Evolutionary conservation across 352 stramenopile genomes (phyloP).

Genomic region (Peronospora tabacina): DNA sequence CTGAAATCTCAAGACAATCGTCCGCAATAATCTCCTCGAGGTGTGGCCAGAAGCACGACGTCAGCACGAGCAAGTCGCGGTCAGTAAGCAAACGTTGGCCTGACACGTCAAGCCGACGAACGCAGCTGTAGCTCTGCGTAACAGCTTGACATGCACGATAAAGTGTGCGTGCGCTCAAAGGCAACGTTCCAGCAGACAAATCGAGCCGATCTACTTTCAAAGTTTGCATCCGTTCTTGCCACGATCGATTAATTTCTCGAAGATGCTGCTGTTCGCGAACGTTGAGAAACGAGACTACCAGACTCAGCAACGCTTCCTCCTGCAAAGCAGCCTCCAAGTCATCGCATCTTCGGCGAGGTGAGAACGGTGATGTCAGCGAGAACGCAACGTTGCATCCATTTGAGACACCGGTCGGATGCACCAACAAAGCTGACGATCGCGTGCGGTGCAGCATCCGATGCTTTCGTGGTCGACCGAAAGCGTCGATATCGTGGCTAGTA

Average conservation of each 20-base stretch:
- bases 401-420: slow-evolving; percentile 1
- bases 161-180: slow-evolving; percentile 41
- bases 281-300: slow-evolving; percentile 62
- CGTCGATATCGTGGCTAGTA: slow-evolving; percentile 11
- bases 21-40: slow-evolving; percentile 58
- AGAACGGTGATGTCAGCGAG: slow-evolving; percentile 10
- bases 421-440: slow-evolving; percentile 9
- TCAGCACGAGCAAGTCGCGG: slow-evolving; percentile 68
- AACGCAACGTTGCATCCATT: slow-evolving; percentile 9
- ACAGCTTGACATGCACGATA: slow-evolving; percentile 52
- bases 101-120: slow-evolving; percentile 57
- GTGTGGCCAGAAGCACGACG: slow-evolving; percentile 70
- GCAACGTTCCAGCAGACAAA: slow-evolving; percentile 42
- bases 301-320: slow-evolving; percentile 52
- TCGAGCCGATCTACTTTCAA: slow-evolving; percentile 61
- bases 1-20: slow-evolving; percentile 71
- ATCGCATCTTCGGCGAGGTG: slow-evolving; percentile 12
- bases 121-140: slow-evolving; percentile 57
- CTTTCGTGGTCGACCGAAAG: slow-evolving; percentile 21
- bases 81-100: slow-evolving; percentile 62
- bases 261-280: slow-evolving; percentile 68
- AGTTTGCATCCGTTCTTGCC: slow-evolving; percentile 59
- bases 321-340: slow-evolving; percentile 36
- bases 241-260: slow-evolving; percentile 46
- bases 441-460: slow-evolving; percentile 13